phyloP scores from a whole-genome alignment of 192 early-diverging fungal genomes.

The Lobosporangium transversale region DNA sequence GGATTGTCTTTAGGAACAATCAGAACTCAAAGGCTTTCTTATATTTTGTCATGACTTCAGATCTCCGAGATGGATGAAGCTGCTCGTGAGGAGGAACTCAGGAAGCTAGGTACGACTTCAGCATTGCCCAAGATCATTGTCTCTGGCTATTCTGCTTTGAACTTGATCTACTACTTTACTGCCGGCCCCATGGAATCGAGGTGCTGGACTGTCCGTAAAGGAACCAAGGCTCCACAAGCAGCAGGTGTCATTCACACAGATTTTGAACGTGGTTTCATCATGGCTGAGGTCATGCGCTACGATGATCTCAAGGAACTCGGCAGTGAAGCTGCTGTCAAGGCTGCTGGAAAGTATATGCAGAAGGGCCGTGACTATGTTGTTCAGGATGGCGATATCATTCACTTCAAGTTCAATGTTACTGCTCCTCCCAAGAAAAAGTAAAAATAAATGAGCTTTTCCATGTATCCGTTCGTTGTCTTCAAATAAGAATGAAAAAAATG shows the following conservation, averaged over 20 bases:
- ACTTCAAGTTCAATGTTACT: slow-evolving; percentile 73
- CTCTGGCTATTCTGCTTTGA: slow-evolving; percentile 88
- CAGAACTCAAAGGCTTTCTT: not conserved
- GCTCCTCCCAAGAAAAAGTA: slow-evolving; percentile 62
- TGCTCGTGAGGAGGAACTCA: slow-evolving; percentile 69
- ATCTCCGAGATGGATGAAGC: slow-evolving; percentile 57
- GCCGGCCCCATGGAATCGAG: slow-evolving; percentile 83
- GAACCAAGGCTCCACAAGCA: slow-evolving; percentile 88
- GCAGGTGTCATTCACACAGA: slow-evolving; percentile 93
- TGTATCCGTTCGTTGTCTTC: no score
- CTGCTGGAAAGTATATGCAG: slow-evolving; percentile 86
- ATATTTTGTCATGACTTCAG: not conserved
- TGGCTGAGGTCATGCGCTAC: slow-evolving; percentile 92
- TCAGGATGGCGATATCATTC: slow-evolving; percentile 93
- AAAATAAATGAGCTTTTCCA: no score
- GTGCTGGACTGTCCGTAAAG: slow-evolving; percentile 63
- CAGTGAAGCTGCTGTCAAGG: slow-evolving; percentile 91
- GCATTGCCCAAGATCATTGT: slow-evolving; percentile 91
- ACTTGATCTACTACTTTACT: slow-evolving; percentile 95
- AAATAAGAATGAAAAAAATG: no score
- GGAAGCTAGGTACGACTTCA: slow-evolving; percentile 71
- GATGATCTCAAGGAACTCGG: slow-evolving; percentile 87
- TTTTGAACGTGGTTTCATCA: slow-evolving; percentile 89
- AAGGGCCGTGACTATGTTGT: slow-evolving; percentile 95
- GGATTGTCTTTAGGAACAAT: not conserved